Conservation (phyloP, 2,329 filamentous ascomycete genomes). For the Cercospora beticola region DNA sequence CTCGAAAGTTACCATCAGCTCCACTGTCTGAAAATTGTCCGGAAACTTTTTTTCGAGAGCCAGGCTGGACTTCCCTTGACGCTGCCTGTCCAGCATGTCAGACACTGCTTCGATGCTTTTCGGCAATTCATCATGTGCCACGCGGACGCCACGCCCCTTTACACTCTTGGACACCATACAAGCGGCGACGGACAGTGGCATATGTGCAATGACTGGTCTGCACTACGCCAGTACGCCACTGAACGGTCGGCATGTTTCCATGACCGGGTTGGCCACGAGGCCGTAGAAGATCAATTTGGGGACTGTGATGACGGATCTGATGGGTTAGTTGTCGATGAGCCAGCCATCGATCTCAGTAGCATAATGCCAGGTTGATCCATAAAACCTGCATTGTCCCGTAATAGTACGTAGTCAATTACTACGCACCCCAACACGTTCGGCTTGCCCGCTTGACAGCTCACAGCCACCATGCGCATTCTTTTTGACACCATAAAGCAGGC, state of each 20-base stretch:
- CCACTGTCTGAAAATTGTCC: slow-evolving; percentile 22
- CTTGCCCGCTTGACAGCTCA: background rate
- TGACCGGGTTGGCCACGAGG: slow-evolving; percentile 8
- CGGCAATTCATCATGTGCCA: slow-evolving; percentile 23
- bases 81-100: slow-evolving; percentile 18
- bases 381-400: background rate
- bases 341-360: slow-evolving; percentile 1
- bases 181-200: slow-evolving; percentile 20
- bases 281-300: slow-evolving; percentile 13
- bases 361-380: background rate
- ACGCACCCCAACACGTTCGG: background rate
- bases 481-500: background rate
- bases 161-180: slow-evolving; percentile 16
- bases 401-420: background rate
- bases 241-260: slow-evolving; percentile 21
- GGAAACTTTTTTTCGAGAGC: slow-evolving; percentile 14
- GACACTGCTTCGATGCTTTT: slow-evolving; percentile 25
- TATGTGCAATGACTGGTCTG: slow-evolving; percentile 22
- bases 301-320: slow-evolving; percentile 19
- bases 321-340: slow-evolving; percentile 12
- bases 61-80: slow-evolving; percentile 6
- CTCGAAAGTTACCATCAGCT: slow-evolving; percentile 24
- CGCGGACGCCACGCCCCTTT: slow-evolving; percentile 19
- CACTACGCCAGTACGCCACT: slow-evolving; percentile 22
- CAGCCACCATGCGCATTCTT: background rate